phyloP scores from a whole-genome alignment of 805 yeast species.

The Candida verbasci region DNA sequence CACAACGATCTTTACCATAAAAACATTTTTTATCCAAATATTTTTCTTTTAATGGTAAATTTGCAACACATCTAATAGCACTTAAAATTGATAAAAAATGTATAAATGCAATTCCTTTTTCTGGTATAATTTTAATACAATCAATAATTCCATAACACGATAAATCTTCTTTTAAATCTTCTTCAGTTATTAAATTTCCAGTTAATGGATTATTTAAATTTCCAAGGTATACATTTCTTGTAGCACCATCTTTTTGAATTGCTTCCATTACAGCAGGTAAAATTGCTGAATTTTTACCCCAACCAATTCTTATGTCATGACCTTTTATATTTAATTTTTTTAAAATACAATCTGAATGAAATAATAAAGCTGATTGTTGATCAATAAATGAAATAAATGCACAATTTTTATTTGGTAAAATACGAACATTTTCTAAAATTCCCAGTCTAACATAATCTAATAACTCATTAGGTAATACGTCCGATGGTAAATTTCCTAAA shows the following conservation, averaged over 20 bases:
- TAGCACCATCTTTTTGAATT: constrained; percentile 82
- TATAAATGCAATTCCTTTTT: constrained; percentile 83
- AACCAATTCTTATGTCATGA: constrained; percentile 80
- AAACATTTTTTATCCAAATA: constrained; percentile 76
- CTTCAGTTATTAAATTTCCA: constrained; percentile 50
- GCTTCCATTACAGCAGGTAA: constrained; percentile 71
- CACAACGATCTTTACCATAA: constrained; percentile 93
- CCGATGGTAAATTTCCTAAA: constrained; percentile 83
- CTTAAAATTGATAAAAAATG: constrained; percentile 82
- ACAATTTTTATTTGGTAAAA: constrained; percentile 81
- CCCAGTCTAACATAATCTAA: constrained; percentile 91
- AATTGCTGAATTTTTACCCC: constrained; percentile 83
- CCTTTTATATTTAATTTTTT: constrained; percentile 77
- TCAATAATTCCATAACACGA: constrained; percentile 79
- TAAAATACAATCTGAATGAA: constrained; percentile 89
- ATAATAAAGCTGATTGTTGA: constrained; percentile 80
- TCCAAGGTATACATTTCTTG: constrained; percentile 90
- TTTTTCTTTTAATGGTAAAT: constrained; percentile 60
- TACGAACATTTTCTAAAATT: constrained; percentile 71
- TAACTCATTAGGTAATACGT: constrained; percentile 73
- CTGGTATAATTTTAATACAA: constrained; percentile 71
- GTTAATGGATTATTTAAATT: constrained; percentile 58
- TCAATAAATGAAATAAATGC: constrained; percentile 89
- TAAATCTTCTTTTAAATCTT: constrained; percentile 63
- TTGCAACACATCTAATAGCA: constrained; percentile 83